Evolutionary conservation across 2,329 filamentous ascomycete species (phyloP).

Genomic region (Plenodomus biglobosus): DNA sequence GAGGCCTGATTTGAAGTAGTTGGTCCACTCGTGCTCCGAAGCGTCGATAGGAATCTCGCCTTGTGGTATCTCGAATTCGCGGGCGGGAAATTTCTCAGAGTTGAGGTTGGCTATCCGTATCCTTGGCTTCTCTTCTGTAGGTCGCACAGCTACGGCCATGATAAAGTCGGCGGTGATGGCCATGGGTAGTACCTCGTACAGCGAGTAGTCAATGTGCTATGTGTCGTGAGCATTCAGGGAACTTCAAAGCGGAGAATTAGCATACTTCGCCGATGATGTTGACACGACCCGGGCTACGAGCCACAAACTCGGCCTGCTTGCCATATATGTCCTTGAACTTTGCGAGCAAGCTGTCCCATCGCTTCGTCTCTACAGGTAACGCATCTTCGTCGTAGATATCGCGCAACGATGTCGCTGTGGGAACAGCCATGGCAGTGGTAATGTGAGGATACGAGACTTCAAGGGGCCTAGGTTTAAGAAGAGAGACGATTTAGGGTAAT

Average conservation of each 20-base stretch:
- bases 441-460: not conserved
- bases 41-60: slow-evolving; percentile 71
- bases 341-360: slow-evolving; percentile 74
- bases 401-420: slow-evolving; percentile 70
- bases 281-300: slow-evolving; percentile 88
- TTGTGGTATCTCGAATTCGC: slow-evolving; percentile 71
- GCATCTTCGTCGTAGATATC: slow-evolving; percentile 83
- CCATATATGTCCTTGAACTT: slow-evolving; percentile 73
- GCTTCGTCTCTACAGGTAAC: slow-evolving; percentile 64
- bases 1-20: slow-evolving; percentile 96
- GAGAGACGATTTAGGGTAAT: slow-evolving; percentile 5
- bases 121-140: slow-evolving; percentile 56
- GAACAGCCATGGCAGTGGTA: slow-evolving; percentile 56
- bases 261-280: slow-evolving; percentile 89
- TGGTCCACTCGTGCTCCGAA: slow-evolving; percentile 88
- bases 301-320: slow-evolving; percentile 73
- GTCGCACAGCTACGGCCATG: slow-evolving; percentile 70
- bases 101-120: slow-evolving; percentile 82
- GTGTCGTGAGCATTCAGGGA: slow-evolving; percentile 15
- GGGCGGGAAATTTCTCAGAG: slow-evolving; percentile 70
- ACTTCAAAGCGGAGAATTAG: not conserved
- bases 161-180: slow-evolving; percentile 90
- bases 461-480: not conserved
- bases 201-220: slow-evolving; percentile 92
- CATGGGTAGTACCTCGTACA: slow-evolving; percentile 95